Evolutionary conservation across 2,329 filamentous ascomycete species (phyloP), one percentile per base, ranked within the genome.

Genomic region (Anisogramma anomala): DNA sequence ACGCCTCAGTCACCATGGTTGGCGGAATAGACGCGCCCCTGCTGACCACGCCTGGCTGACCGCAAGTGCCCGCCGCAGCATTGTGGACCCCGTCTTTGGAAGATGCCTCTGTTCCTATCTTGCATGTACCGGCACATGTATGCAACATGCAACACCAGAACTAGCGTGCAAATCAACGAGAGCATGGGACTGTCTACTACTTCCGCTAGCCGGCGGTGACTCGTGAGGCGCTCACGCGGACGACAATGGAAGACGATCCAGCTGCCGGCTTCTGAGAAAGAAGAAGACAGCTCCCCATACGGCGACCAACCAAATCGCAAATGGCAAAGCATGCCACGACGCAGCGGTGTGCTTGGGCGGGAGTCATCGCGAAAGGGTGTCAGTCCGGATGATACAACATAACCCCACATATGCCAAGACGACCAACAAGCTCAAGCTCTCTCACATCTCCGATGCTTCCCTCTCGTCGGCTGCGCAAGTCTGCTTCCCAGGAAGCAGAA

Each of bases 221-320:
- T n/a, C n/a, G n/a, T n/a, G n/a, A n/a, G n/a, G n/a, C n/a, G n/a
- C n/a, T n/a, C n/a, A n/a, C n/a, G n/a, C n/a, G n/a, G n/a, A n/a
- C n/a, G n/a, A n/a, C n/a, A n/a, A n/a, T n/a, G n/a, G n/a, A n/a
- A n/a, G n/a, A n/a, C n/a, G n/a, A n/a, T n/a, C n/a, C 1, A 18
- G 8, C 15, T 32, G 14, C 14, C 30, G 15, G 30, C 8, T 32
- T 14, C 13, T 27, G 22, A n/a, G n/a, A 23, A 23, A 5, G 22
- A 23, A 23, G 26, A 27, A n/a, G 13, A 27, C 9, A 27, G 32
- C 15, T 13, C 14, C 17, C 34, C 41, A 22, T 48, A 48, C 28
- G 47, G 47, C 44, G 36, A 34, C 41, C 47, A 48, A 44, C 18
- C 35, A 48, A 30, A 43, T 37, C 7, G 28, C 33, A 26, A 33